phyloP scores from a whole-genome alignment of 495 filamentous ascomycete genomes.

The Xylaria longipes region DNA sequence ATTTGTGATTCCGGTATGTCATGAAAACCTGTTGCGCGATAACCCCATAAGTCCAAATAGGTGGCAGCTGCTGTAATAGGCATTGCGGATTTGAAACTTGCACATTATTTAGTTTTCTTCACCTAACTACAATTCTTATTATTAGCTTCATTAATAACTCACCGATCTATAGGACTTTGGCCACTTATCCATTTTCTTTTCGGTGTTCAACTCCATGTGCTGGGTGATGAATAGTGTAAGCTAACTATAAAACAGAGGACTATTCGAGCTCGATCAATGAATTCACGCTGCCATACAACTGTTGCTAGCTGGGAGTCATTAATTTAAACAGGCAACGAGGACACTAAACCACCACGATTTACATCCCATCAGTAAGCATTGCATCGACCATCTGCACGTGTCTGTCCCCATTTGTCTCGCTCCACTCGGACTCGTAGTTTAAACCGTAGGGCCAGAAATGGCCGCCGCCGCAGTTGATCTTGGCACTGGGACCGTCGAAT shows the following conservation, averaged over 20 bases:
- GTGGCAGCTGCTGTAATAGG: too few relatives aligned
- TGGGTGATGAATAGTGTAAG: neutral
- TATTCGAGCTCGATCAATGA: neutral
- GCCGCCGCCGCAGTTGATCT: slow-evolving; percentile 51
- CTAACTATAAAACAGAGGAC: neutral
- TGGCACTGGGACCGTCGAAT: slow-evolving; percentile 47
- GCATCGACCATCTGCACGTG: slow-evolving; percentile 48
- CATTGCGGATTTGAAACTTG: too few relatives aligned
- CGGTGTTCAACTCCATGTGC: neutral
- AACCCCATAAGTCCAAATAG: too few relatives aligned
- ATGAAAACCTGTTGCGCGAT: too few relatives aligned
- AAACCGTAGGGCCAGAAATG: slow-evolving; percentile 54
- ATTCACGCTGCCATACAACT: neutral
- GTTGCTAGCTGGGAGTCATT: neutral
- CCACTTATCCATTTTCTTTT: too few relatives aligned
- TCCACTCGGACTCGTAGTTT: slow-evolving; percentile 51
- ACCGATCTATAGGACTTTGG: too few relatives aligned
- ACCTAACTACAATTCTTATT: too few relatives aligned
- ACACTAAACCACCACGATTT: neutral
- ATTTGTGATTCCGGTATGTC: too few relatives aligned
- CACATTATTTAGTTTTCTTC: too few relatives aligned
- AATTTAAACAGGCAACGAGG: neutral
- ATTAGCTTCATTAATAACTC: too few relatives aligned
- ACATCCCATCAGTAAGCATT: slow-evolving; percentile 41
- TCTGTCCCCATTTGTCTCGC: slow-evolving; percentile 47